Evolutionary conservation across 1,139 yeast species (phyloP), one percentile per base, ranked within the genome.

Genomic region (Yamadazyma membranifaciens): DNA sequence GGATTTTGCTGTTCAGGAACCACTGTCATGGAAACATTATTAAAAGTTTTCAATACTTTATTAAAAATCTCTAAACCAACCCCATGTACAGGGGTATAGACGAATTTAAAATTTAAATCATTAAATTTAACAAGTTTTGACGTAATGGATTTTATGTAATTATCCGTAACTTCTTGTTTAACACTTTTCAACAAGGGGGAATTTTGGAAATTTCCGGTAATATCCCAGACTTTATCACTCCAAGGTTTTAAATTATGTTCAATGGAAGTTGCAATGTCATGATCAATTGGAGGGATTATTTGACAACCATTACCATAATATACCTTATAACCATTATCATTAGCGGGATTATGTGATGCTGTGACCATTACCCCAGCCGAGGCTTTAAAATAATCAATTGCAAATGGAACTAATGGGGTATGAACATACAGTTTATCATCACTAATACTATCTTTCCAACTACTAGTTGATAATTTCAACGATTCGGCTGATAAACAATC

Each of bases 11-110:
- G 98, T 49, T 79, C 78, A 2, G 57, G 49, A 0, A 83, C 91
- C 3, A 56, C 52, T 2, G 53, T 43, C 43, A 67, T 54, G 1
- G 47, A 39, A 5, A 68, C 67, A 20, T 31, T 31, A 2, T 67
- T 62, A 26, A 80, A 41, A 2, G 35, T 35, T 7, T 57, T 59
- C 34, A 57, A 57, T 24, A 68, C 57, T 31, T 60, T 50, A 9
- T 56, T 54, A 26, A 74, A 73, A 34, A 76, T 69, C 41, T 76
- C 79, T 33, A 72, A 63, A 0, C 98, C 98, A 10, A 91, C 95
- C 2, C 98, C 98, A 60, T 92, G 98, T 83, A 92, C 82, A 12
- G 98, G 95, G 0, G 98, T 91, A 56, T 91, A 92, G 2, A 88
- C 87, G 50, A 85, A 82, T 42, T 64, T 64, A 47, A 72, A 65